Base-by-base conservation (phyloP, 495 filamentous ascomycete genomes). In the Aspergillus baeticus region DNA sequence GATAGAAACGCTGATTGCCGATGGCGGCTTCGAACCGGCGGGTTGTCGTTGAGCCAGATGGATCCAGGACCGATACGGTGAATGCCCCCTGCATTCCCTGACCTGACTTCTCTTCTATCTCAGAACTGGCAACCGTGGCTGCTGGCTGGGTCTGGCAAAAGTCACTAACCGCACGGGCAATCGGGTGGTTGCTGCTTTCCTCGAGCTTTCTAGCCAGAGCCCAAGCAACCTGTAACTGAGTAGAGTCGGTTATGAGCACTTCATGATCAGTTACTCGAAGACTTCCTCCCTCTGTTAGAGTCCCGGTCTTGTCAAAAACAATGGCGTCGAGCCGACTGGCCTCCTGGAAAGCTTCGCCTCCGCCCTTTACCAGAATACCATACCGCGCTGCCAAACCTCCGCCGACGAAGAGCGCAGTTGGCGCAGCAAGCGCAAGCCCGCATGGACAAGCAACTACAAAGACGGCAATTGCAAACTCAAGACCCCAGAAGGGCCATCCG, bases 281-380 rank as follows among this genome's bases (percentile, higher is more conserved):
- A 51, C 91, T 87, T 33, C 89, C 90, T 34, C 93, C 93, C 61
- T 89, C 75, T 0, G 93, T 98, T 45, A 98, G 73, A 1, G 93
- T 98, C 0, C 93, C 93, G 0, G 93, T 98, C 76, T 98, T 98
- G 75, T 98, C 93, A 62, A 98, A 97, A 13, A 97, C 91, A 18
- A 97, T 84, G 51, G 85, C 87, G 66, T 95, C 89, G 6, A 97
- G 78, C 4, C 79, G 79, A 59, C 91, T 95, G 10, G 94, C 92
- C 73, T 95, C 92, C 69, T 98, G 90, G 63, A 98, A 97, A 1
- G 94, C 93, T 64, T 96, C 91, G 21, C 93, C 94, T 15, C 93
- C 93, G n/a, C 93, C 93, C 69, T 94, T 93, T 56, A 92, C 93
- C 3, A 98, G 74, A 46, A 98, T 95, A 5, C 94, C 93, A 63